A percentile compares a stretch with the other conserved stretches of the same genome.
Conservation (phyloP, 2,329 filamentous ascomycete species). For the Hymenoscyphus fraxineus region DNA sequence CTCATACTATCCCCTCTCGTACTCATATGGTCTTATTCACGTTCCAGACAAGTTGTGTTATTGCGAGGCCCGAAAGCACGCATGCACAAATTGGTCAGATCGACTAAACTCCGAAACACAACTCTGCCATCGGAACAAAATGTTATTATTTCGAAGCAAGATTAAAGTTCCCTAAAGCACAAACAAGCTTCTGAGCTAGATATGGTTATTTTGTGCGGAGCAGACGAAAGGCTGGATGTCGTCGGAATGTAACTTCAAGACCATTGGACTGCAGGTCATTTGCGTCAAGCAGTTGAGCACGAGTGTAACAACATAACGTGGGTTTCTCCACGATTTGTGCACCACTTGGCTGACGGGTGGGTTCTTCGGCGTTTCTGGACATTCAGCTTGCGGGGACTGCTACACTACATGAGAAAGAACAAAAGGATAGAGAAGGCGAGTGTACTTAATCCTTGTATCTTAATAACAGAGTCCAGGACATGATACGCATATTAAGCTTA, state of each 20-base stretch:
- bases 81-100: neutral
- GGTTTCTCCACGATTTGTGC: neutral
- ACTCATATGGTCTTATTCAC: neutral
- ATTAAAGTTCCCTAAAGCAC: neutral
- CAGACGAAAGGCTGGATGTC: neutral
- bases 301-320: neutral
- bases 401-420: too few relatives aligned
- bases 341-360: neutral
- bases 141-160: neutral
- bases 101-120: neutral
- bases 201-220: neutral
- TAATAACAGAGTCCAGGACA: neutral
- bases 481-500: neutral
- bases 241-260: neutral
- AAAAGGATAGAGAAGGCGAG: too few relatives aligned
- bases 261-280: neutral
- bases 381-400: too few relatives aligned
- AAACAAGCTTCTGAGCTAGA: neutral
- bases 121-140: neutral
- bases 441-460: too few relatives aligned
- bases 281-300: neutral
- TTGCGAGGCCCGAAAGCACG: neutral
- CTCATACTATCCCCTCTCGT: neutral
- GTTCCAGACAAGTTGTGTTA: neutral
- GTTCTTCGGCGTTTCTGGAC: neutral